phyloP scores from a whole-genome alignment of 1,139 yeast genomes.

The Saccharomyces hybrid region DNA sequence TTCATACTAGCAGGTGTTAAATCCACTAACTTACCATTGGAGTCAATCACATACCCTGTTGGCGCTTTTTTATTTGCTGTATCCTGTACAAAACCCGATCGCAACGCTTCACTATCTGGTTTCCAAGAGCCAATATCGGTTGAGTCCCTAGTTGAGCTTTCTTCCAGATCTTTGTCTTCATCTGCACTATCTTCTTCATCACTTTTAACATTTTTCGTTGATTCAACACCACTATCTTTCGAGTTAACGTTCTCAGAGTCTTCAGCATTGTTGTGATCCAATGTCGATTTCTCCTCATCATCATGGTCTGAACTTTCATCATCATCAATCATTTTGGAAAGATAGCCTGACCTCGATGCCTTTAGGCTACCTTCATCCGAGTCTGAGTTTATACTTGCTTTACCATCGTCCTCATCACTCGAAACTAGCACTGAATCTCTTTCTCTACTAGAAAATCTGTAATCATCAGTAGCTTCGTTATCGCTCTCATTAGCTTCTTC shows the following conservation, averaged over 20 bases:
- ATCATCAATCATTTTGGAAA: constrained; percentile 16
- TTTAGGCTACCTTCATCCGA: constrained; percentile 10
- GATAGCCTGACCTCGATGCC: constrained; percentile 22
- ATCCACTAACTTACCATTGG: constrained; percentile 25
- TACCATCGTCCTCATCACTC: neutral
- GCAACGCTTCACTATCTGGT: constrained; percentile 27
- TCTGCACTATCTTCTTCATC: neutral
- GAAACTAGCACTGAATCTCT: constrained; percentile 12
- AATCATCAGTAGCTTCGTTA: constrained; percentile 4
- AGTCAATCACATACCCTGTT: constrained; percentile 27
- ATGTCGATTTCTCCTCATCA: neutral
- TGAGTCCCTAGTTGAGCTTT: neutral
- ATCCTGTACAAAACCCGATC: constrained; percentile 28
- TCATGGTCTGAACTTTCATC: constrained; percentile 2
- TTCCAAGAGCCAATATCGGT: constrained; percentile 15
- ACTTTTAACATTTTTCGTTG: neutral
- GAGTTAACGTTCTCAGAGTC: neutral
- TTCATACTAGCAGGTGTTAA: constrained; percentile 27
- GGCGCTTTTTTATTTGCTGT: constrained; percentile 24
- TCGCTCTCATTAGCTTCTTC: neutral
- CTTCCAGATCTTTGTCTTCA: neutral
- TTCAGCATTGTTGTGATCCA: neutral
- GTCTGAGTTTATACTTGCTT: constrained; percentile 2
- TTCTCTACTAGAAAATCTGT: constrained; percentile 10
- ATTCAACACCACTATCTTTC: neutral